phyloP scores from a whole-genome alignment of 1,284 basidiomycete genomes.

The Heterobasidion parviporum region DNA sequence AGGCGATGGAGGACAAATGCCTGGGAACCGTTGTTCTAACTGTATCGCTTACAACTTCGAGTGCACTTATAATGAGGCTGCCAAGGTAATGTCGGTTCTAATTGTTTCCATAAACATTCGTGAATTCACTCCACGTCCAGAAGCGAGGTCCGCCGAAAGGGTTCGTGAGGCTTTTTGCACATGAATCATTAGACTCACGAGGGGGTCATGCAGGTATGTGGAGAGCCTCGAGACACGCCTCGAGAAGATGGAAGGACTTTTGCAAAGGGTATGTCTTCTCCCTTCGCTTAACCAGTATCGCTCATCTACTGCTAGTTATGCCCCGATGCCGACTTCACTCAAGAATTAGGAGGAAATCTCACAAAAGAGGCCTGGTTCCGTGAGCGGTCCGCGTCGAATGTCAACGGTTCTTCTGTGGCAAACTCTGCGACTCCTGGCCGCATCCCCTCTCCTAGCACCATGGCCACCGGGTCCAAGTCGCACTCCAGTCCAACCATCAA shows the following conservation, averaged over 20 bases:
- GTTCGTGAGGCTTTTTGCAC: slow-evolving; percentile 28
- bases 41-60: slow-evolving; percentile 66
- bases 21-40: slow-evolving; percentile 67
- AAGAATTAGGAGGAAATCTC: slow-evolving; percentile 38
- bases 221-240: slow-evolving; percentile 66
- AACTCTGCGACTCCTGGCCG: slow-evolving; percentile 4
- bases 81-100: slow-evolving; percentile 41
- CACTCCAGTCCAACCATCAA: slow-evolving; percentile 9
- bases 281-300: background rate
- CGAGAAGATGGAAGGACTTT: slow-evolving; percentile 62
- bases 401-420: background rate
- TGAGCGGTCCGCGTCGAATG: background rate
- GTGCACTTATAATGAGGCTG: slow-evolving; percentile 72
- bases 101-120: background rate
- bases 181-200: background rate
- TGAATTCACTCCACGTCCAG: slow-evolving; percentile 23
- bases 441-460: slow-evolving; percentile 2
- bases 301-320: slow-evolving; percentile 27
- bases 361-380: slow-evolving; percentile 38
- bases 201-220: slow-evolving; percentile 41
- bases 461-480: background rate
- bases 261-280: slow-evolving; percentile 40
- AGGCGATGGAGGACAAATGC: slow-evolving; percentile 61
- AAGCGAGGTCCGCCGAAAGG: slow-evolving; percentile 83
- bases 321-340: slow-evolving; percentile 39